Evolutionary conservation across 2,329 filamentous ascomycete genomes (phyloP), one percentile per base, ranked within the genome.

Genomic region (Dothistroma pini): DNA sequence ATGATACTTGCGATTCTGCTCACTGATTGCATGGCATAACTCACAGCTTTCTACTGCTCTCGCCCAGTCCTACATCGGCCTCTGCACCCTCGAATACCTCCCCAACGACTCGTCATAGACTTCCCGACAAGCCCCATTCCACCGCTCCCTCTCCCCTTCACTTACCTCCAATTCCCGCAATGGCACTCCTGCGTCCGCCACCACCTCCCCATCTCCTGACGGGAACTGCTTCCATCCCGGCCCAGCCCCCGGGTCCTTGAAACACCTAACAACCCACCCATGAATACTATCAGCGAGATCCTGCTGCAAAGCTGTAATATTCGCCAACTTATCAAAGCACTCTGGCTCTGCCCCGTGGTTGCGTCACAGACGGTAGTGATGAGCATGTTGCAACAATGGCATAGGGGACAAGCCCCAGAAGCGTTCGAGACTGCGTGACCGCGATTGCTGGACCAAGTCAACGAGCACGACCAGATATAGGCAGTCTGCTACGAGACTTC

Each of bases 321-420:
- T 56, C 38, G 14, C 22, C 22, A 56, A 25, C 22, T 32, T 50
- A 14, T 55, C 52, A 29, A 59, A 59, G 19, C 57, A 59, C 31
- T 54, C 57, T 41, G 8, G 63, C 48, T n/a, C 12, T 25, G 7
- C 65, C 65, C 34, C 57, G 57, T 10, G 53, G 54, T 10, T 62
- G 35, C 1, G 10, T 54, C 8, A 57, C 41, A 19, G 41, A 44
- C n/a, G 9, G 41, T 44, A 19, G 16, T 19, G 16, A 19, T 6
- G n/a, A 6, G n/a, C 16, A 44, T 6, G 41, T n/a, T 44, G 8
- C 41, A 4, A n/a, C 2, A 9, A 19, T 44, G 41, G 16, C 9
- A 14, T 44, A 14, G 16, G n/a, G 4, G 4, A n/a, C 16, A 19
- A 19, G 16, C 12, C 41, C 41, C 14, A 44, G 41, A n/a, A 44